Percentiles rank a stretch among this genome's conserved stretches.
Conservation (phyloP, 331 rosid species). For the Acacia concinna region DNA sequence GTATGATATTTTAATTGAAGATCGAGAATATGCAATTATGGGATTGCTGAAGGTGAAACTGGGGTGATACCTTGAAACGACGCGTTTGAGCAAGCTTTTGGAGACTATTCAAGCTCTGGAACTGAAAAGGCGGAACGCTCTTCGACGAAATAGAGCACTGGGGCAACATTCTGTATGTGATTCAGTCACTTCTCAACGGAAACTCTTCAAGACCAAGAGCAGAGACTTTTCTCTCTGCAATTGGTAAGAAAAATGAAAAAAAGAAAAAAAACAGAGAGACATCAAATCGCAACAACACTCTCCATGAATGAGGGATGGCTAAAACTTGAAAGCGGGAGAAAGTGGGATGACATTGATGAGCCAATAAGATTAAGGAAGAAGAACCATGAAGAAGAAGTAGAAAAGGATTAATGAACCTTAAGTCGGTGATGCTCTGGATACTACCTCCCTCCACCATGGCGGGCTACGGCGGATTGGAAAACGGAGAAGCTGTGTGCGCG, state of each 20-base stretch:
- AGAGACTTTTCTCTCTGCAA: neutral
- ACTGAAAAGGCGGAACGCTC: slow-evolving; percentile 42
- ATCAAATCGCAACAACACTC: neutral
- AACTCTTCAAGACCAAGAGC: neutral
- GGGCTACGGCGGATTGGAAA: neutral
- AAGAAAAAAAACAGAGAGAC: too few species aligned
- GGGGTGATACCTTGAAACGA: slow-evolving; percentile 55
- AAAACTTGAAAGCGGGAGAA: neutral
- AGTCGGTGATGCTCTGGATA: neutral
- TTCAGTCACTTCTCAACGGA: neutral
- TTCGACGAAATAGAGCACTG: slow-evolving; percentile 48
- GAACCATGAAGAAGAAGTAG: neutral
- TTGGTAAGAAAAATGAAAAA: neutral
- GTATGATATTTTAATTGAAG: neutral
- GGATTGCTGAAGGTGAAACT: neutral
- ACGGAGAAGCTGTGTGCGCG: neutral
- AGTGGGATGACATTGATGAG: neutral
- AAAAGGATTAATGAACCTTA: neutral
- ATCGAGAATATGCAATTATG: neutral
- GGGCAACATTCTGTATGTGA: slow-evolving; percentile 42
- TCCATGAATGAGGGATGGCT: neutral
- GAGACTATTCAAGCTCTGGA: slow-evolving; percentile 63
- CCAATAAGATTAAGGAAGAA: neutral
- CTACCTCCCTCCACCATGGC: neutral
- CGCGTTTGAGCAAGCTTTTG: slow-evolving; percentile 68